Base-by-base conservation (phyloP, 2,329 filamentous ascomycete genomes). In the Fusarium cyanostomum region DNA sequence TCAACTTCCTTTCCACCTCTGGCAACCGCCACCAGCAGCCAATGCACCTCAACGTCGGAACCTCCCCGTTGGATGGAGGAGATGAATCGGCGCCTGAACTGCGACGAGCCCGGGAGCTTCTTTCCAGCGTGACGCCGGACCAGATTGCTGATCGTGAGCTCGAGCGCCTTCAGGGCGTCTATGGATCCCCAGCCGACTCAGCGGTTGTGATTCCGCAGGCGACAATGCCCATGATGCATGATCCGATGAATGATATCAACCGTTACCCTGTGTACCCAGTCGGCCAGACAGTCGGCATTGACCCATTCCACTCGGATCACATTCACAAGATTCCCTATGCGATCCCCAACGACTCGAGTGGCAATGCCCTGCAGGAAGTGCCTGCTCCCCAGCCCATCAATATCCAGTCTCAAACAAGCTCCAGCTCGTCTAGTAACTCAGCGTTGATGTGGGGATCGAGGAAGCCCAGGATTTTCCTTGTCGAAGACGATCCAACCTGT, bases 251-350 rank as follows among this genome's bases (percentile, higher is more conserved):
- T 66, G 84, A 87, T 59, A 81, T 85, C 42, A 76, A 71, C 57
- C 79, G 84, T 39, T 84, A 86, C 63, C 85, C 96, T 51, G 93
- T 97, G 9, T 98, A 97, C 73, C 94, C 94, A 0, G 92, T 96
- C 13, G 94, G 94, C 15, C 88, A 93, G 65, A 95, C 90, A 1
- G 92, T 96, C 66, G 94, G 94, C 50, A 97, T 97, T 66, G 94
- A 97, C 73, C 94, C 94, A 1, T 95, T 96, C 84, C 94, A 94
- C 73, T 90, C 92, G 68, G 94, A 97, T 70, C 93, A 97, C 72
- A 92, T 97, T 72, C 88, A 94, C 79, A 97, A 96, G 74, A 96
- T 97, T 53, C 92, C 94, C 0, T 98, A 97, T 73, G 77, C 92
- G 86, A 77, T 80, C 13, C 83, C 91, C 3, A 92, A 90, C 56